Conservation (phyloP, 2,329 filamentous ascomycete species). For the Zasmidium angulare region DNA sequence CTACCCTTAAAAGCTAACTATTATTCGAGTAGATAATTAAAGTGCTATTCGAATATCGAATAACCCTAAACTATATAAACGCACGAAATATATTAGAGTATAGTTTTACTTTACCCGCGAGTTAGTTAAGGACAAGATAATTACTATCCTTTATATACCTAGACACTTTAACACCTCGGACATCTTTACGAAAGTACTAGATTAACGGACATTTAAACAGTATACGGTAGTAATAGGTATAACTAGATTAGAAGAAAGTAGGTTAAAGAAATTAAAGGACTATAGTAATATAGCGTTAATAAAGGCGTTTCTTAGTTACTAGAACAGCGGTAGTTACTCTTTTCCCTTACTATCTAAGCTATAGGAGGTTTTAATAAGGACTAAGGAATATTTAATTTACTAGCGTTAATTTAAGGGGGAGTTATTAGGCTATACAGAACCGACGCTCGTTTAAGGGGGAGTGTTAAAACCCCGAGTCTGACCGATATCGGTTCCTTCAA, state of each 20-base stretch:
- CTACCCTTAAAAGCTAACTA: not conserved
- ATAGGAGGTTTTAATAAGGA: no score
- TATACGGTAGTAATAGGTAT: not conserved
- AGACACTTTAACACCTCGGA: slow-evolving; percentile 6
- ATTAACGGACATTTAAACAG: slow-evolving; percentile 1
- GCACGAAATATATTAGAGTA: not conserved
- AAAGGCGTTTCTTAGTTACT: not conserved
- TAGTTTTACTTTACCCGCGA: not conserved
- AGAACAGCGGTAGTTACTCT: slow-evolving; percentile 4
- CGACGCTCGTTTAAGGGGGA: no score
- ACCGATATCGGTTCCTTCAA: no score
- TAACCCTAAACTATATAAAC: not conserved
- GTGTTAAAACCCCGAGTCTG: no score
- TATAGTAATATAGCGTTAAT: no score
- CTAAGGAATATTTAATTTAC: no score
- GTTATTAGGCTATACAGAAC: no score
- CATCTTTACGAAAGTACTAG: slow-evolving; percentile 10
- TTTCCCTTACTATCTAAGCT: slow-evolving; percentile 1
- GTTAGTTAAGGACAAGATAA: slow-evolving; percentile 1
- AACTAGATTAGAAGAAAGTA: slow-evolving; percentile 1
- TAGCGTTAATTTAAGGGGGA: not conserved
- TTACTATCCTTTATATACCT: not conserved
- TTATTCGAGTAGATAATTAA: not conserved
- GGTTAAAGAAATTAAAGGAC: no score
- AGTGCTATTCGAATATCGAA: no score